Percentiles rank a stretch among this genome's conserved stretches.
These are phyloP conservation scores for Ophiostoma quercus DNA, from an alignment of 2,329 filamentous ascomycete species.

Conservation along the genomic window DNA sequence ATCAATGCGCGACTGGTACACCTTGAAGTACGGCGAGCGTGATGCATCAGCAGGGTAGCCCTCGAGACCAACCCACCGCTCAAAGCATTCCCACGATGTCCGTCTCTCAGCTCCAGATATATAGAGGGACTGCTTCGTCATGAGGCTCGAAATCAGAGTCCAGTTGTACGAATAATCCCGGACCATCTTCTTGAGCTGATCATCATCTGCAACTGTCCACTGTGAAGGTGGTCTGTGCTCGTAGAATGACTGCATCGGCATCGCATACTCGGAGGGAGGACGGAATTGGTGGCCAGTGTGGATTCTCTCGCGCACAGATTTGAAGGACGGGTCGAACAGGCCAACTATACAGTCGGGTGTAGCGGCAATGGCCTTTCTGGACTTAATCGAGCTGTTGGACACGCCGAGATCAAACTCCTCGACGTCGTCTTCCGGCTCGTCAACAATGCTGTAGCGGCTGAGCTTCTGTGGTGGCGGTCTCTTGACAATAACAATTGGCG, in stretches of 20 bases:
- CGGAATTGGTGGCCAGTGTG: constrained; percentile 90
- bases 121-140: constrained; percentile 69
- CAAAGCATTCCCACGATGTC: constrained; percentile 98
- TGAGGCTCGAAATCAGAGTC: constrained; percentile 82
- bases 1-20: constrained; percentile 58
- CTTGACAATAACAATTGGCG: constrained; percentile 66
- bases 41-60: constrained; percentile 88
- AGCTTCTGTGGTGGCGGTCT: constrained; percentile 65
- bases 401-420: constrained; percentile 36
- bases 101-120: constrained; percentile 82
- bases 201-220: constrained; percentile 86
- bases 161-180: constrained; percentile 96
- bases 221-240: constrained; percentile 82
- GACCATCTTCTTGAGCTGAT: constrained; percentile 77
- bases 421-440: constrained; percentile 50
- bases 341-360: constrained; percentile 50
- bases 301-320: constrained; percentile 79
- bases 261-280: constrained; percentile 82
- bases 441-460: constrained; percentile 75
- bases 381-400: not conserved
- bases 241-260: constrained; percentile 88
- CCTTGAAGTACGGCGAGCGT: constrained; percentile 90
- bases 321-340: constrained; percentile 84
- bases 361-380: not conserved
- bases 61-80: constrained; percentile 90